Percentiles rank a stretch among this genome's conserved stretches.
Conservation (phyloP, 2,329 filamentous ascomycete species). For the Emmonsiellopsis sp. region DNA sequence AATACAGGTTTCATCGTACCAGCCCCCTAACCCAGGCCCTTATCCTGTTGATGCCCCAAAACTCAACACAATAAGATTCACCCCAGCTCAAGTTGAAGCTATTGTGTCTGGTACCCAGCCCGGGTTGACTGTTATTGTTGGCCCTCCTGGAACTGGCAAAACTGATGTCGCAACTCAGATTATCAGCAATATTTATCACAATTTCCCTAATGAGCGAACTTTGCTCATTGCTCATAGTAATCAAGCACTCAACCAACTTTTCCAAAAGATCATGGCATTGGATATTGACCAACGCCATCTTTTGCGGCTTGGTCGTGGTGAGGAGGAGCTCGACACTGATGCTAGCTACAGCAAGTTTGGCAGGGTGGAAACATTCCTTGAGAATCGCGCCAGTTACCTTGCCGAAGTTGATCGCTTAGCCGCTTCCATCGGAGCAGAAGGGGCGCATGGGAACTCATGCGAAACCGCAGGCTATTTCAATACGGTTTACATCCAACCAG, state of each 20-base stretch:
- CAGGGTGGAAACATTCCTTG: conserved; percentile 87
- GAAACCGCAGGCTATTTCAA: conserved; percentile 98
- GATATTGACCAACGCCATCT: conserved; percentile 95
- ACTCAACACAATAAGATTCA: conserved; percentile 77
- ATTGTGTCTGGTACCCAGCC: conserved; percentile 91
- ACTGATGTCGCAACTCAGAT: conserved; percentile 99
- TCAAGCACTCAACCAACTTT: conserved; percentile 92
- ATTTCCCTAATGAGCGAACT: conserved; percentile 87
- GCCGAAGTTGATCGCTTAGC: conserved; percentile 80
- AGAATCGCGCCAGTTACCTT: conserved; percentile 71
- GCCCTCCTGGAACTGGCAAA: conserved; percentile 93
- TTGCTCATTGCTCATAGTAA: conserved; percentile 94
- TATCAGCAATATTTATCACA: conserved; percentile 98
- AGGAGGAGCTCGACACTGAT: conserved; percentile 84
- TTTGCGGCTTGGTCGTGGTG: conserved; percentile 83
- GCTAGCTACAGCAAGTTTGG: conserved; percentile 89
- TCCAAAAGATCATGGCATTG: conserved; percentile 92
- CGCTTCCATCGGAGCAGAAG: conserved; percentile 72
- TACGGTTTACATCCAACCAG: conserved; percentile 77
- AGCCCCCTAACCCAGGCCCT: conserved; percentile 76
- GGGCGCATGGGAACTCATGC: conserved; percentile 90
- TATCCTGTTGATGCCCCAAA: conserved; percentile 80
- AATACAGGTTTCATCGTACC: conserved; percentile 81
- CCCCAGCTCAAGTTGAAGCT: conserved; percentile 80
- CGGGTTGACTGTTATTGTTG: conserved; percentile 86